These are phyloP conservation scores for Eutrema japonicum DNA, from an alignment of 345 rosid species.

Conservation along the genomic window DNA sequence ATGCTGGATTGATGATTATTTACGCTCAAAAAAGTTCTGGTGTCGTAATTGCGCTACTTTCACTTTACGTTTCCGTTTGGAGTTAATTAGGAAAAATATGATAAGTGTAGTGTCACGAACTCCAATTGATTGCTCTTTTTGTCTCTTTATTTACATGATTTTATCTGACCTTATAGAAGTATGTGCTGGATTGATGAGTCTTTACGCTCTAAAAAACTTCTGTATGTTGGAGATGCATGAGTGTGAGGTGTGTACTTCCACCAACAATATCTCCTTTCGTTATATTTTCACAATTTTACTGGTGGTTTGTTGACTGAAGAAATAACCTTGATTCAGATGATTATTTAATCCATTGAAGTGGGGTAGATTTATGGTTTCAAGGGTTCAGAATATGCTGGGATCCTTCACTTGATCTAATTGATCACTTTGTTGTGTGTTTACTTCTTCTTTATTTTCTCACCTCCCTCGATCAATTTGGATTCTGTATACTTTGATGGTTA, in stretches of 20 bases:
- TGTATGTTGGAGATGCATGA: constrained; percentile 29
- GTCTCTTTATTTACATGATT: constrained; percentile 19
- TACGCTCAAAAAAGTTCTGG: not conserved
- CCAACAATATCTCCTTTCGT: not conserved
- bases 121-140: not conserved
- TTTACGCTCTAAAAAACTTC: constrained; percentile 11
- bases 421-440: constrained; percentile 25
- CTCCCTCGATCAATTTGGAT: constrained; percentile 8
- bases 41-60: too few species aligned
- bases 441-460: constrained; percentile 26
- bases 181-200: constrained; percentile 27
- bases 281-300: constrained; percentile 18
- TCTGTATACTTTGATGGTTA: constrained; percentile 20
- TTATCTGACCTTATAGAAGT: constrained; percentile 26
- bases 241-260: constrained; percentile 9
- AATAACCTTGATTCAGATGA: not conserved
- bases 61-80: too few species aligned
- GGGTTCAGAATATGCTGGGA: constrained; percentile 29
- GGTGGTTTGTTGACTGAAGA: constrained; percentile 13
- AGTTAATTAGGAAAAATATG: too few species aligned
- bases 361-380: constrained; percentile 24
- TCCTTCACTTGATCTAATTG: constrained; percentile 22
- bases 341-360: constrained; percentile 26
- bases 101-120: too few species aligned
- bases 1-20: constrained; percentile 21